Evolutionary conservation across 768 basidiomycete species (phyloP).

Genomic region (Leccinum obscurum): DNA sequence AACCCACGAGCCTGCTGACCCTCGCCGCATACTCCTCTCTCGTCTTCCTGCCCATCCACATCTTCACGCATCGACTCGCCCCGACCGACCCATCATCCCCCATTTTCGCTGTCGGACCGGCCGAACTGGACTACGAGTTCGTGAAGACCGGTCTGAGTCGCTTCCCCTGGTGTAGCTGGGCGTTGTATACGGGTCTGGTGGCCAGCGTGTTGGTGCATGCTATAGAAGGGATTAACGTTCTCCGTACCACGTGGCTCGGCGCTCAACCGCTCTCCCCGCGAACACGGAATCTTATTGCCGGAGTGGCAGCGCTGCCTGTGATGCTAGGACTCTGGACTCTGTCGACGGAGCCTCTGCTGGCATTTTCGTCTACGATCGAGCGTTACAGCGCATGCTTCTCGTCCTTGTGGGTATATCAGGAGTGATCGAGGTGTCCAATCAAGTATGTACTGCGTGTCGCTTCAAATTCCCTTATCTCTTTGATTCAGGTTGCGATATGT

Average conservation of each 20-base stretch:
- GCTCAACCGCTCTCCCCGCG: conserved; percentile 10
- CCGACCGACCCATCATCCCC: conserved; percentile 41
- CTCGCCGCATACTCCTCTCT: conserved; percentile 63
- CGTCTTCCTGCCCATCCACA: conserved; percentile 67
- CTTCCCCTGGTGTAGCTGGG: conserved; percentile 64
- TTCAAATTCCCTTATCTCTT: neutral
- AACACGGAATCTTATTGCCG: conserved; percentile 33
- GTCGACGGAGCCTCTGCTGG: conserved; percentile 57
- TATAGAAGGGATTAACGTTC: conserved; percentile 55
- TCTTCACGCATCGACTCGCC: conserved; percentile 67
- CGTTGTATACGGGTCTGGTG: conserved; percentile 64
- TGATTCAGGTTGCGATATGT: neutral
- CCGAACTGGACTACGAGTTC: conserved; percentile 81
- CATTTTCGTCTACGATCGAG: conserved; percentile 48
- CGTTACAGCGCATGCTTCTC: conserved; percentile 55
- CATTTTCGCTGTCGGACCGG: conserved; percentile 16
- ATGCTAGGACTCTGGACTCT: conserved; percentile 55
- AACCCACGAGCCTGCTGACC: conserved; percentile 47
- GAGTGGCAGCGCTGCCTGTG: conserved; percentile 48
- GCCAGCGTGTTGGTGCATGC: conserved; percentile 57
- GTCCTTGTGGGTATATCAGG: conserved; percentile 47
- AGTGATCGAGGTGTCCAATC: conserved; percentile 8
- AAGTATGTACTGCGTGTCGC: neutral
- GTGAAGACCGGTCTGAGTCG: conserved; percentile 67
- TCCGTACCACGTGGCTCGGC: conserved; percentile 49